Base-by-base conservation (phyloP, 257 asterid species). In the Salvia hispanica region DNA sequence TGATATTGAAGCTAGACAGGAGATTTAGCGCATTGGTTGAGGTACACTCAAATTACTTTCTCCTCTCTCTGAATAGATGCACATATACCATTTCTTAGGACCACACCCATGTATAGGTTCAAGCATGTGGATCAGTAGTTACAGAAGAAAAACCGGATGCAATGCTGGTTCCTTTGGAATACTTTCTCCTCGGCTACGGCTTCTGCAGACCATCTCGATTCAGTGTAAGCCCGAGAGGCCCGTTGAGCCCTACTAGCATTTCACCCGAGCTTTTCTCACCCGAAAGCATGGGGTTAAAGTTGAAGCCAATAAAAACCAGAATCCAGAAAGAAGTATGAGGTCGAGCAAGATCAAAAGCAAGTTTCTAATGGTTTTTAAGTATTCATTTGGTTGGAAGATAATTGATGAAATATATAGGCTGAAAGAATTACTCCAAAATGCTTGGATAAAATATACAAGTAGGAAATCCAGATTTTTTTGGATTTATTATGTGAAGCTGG, bases 91-190 rank as follows among this genome's bases (percentile, higher is more conserved):
- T 40, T 13, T 31, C 43, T 66, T 36, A 69, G 47, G 4, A 8
- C 43, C 58, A 34, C 13, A 15, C 6, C 50, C 34, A 18, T 55
- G 52, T 73, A 83, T n/a, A 70, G 92, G 95, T 85, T 50, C 89
- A 85, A 78, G 84, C 88, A n/a, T 88, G 95, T 36, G 95, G 92
- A 42, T 83, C 95, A 6, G 66, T 85, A 74, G 86, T 88, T 2
- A 88, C 92, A 0, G 92, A 88, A 78, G 95, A 88, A 75, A 92
- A 83, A 71, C 95, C 95, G 0, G 82, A 88, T 9, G 86, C 92
- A 53, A 85, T 88, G 92, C 13, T 83, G 68, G 82, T 81, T 43
- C 95, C 95, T 2, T 66, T 88, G 3, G 95, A 88, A 76, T 88
- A 83, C 75, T 88, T 88, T 55, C 79, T 85, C 42, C 61, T 31